A percentile compares a stretch with the other conserved stretches of the same genome.
These are phyloP conservation scores for Emericellopsis terricola DNA, from an alignment of 495 filamentous ascomycete genomes.

Conservation along the genomic window DNA sequence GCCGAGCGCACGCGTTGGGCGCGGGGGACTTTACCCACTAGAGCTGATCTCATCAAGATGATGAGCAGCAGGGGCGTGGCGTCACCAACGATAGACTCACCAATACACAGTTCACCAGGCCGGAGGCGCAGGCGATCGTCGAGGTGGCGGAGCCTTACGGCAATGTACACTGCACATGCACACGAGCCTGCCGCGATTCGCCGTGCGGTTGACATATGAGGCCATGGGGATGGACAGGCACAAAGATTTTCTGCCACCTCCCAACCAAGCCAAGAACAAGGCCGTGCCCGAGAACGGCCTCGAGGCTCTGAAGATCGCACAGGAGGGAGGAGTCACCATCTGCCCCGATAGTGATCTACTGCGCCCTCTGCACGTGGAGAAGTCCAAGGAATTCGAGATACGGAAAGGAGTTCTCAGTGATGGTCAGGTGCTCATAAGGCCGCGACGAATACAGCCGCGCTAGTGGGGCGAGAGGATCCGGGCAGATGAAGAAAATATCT, in stretches of 20 bases:
- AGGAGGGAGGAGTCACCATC: slow-evolving; percentile 30
- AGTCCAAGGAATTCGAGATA: slow-evolving; percentile 31
- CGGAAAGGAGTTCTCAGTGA: slow-evolving; percentile 22
- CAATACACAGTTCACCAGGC: slow-evolving; percentile 30
- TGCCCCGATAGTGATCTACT: slow-evolving; percentile 39
- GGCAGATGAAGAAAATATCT: slow-evolving; percentile 23
- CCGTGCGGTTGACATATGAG: slow-evolving; percentile 32
- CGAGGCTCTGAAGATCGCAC: slow-evolving; percentile 22
- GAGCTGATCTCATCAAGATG: slow-evolving; percentile 39
- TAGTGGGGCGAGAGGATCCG: slow-evolving; percentile 23
- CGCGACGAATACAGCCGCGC: slow-evolving; percentile 30
- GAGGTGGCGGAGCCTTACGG: slow-evolving; percentile 23
- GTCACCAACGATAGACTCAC: slow-evolving; percentile 30
- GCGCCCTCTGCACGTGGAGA: slow-evolving; percentile 22
- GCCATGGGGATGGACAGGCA: slow-evolving; percentile 26
- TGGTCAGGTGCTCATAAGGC: slow-evolving; percentile 29
- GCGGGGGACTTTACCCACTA: too few relatives aligned
- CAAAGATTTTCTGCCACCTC: slow-evolving; percentile 21
- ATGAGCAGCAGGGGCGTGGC: slow-evolving; percentile 37
- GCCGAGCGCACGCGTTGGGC: too few relatives aligned
- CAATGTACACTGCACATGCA: slow-evolving; percentile 37
- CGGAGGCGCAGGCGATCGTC: slow-evolving; percentile 32
- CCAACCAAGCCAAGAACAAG: slow-evolving; percentile 24
- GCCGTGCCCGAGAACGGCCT: slow-evolving; percentile 27
- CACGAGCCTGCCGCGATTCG: slow-evolving; percentile 32